Percentiles rank a stretch among this genome's conserved stretches.
Conservation (phyloP, 306 rosid genomes). For the Medicago lupulina region DNA sequence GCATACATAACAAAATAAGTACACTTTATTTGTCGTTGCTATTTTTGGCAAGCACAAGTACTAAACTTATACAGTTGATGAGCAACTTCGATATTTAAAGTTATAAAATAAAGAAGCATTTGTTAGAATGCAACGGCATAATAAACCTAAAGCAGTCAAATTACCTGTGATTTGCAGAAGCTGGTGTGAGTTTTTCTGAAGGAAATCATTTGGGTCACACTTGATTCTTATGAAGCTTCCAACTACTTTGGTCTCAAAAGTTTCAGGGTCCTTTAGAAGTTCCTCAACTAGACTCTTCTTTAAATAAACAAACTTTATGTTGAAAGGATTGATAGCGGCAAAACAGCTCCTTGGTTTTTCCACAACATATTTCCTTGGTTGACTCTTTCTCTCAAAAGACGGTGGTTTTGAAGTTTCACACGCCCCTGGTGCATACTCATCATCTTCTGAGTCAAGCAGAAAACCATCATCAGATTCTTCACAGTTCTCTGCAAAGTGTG, state of each 20-base stretch:
- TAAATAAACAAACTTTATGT: slow-evolving; percentile 74
- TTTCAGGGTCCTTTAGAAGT: slow-evolving; percentile 59
- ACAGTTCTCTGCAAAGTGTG: slow-evolving; percentile 65
- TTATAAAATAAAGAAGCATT: slow-evolving; percentile 17
- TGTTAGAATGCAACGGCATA: slow-evolving; percentile 25
- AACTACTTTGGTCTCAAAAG: slow-evolving; percentile 66
- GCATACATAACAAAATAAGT: slow-evolving; percentile 2
- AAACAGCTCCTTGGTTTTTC: slow-evolving; percentile 64
- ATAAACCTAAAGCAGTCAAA: slow-evolving; percentile 17
- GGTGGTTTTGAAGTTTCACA: slow-evolving; percentile 38
- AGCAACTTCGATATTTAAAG: slow-evolving; percentile 25
- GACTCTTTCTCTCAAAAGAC: slow-evolving; percentile 41
- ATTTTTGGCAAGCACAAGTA: slow-evolving; percentile 34
- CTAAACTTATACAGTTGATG: slow-evolving; percentile 17
- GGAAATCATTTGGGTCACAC: slow-evolving; percentile 80
- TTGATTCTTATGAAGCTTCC: slow-evolving; percentile 81
- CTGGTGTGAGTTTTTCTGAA: slow-evolving; percentile 78
- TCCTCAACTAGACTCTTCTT: slow-evolving; percentile 66
- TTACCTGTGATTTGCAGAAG: slow-evolving; percentile 81
- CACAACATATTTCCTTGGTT: slow-evolving; percentile 37
- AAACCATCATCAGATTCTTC: slow-evolving; percentile 49
- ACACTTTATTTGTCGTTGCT: background rate
- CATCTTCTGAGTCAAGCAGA: slow-evolving; percentile 50
- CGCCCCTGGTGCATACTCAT: slow-evolving; percentile 27
- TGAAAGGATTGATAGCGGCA: slow-evolving; percentile 68